Evolutionary conservation across 179 eudicot genomes (phyloP).

Genomic region (Beta lomatogona): DNA sequence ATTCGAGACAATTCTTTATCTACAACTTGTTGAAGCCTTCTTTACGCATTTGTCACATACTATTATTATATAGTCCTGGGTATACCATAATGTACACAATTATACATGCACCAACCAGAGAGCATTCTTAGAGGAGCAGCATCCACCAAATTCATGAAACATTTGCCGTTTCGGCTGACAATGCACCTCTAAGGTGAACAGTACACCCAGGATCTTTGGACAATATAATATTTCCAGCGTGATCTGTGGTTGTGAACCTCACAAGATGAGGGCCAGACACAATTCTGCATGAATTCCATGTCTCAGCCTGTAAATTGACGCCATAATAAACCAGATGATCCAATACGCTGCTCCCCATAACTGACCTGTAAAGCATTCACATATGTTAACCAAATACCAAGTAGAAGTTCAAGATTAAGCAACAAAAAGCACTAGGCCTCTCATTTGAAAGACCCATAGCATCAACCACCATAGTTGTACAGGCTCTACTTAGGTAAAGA

Average conservation of each 20-base stretch:
- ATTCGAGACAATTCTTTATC: no score
- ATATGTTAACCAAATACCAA: background rate
- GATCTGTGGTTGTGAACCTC: conserved; percentile 44
- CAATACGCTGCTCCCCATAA: conserved; percentile 72
- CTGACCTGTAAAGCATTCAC: conserved; percentile 61
- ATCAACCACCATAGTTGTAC: background rate
- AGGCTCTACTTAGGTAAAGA: background rate
- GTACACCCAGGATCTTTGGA: conserved; percentile 42
- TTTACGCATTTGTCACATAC: background rate
- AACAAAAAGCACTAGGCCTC: background rate
- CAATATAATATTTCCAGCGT: conserved; percentile 55
- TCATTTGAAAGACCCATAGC: background rate
- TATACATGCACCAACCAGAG: background rate
- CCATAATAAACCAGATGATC: conserved; percentile 86
- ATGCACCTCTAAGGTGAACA: conserved; percentile 29
- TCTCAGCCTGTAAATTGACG: conserved; percentile 59
- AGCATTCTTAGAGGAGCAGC: background rate
- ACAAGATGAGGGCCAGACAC: conserved; percentile 50
- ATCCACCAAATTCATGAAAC: background rate
- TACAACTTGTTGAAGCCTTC: no score
- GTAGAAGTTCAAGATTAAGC: background rate
- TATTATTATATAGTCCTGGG: background rate
- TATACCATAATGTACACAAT: background rate
- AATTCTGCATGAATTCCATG: conserved; percentile 57
- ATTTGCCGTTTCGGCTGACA: conserved; percentile 15